Evolutionary conservation across 441 rosid genomes (phyloP), one percentile per base, ranked within the genome.

Genomic region (Hura crepitans): DNA sequence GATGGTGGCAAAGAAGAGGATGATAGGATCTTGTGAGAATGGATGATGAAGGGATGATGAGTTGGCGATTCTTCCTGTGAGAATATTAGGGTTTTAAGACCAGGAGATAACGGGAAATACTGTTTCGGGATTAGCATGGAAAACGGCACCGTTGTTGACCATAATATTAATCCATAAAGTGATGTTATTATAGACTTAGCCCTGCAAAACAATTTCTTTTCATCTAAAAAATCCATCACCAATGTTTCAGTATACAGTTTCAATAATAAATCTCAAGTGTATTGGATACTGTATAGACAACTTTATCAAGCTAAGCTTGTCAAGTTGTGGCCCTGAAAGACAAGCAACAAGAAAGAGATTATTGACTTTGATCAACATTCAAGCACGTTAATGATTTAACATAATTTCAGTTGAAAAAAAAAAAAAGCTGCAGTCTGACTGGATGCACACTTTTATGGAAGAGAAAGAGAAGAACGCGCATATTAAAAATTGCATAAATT

Each of bases 21-120:
- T 1, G 69, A 39, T 62, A 63, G 9, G 37, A 57, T 39, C 73
- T 28, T 64, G 42, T 54, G 43, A 63, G 80, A 72, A 69, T 72
- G 81, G 69, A 75, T 6, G 17, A 71, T 7, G 31, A 62, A 37
- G 20, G 50, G 62, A 13, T 17, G 50, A 46, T 54, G 59, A 27
- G 54, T 54, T 47, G 74, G 27, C 3, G 50, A 53, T 28, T 51
- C 11, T 31, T 65, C 27, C 35, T n/a, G 33, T 10, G 65, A 50
- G 68, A 62, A 20, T 12, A 75, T 17, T 66, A 81, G 76, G 76
- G 61, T 72, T 83, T 79, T 79, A 35, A 83, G 79, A 57, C 83
- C 84, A 6, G 56, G 33, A n/a, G 17, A 73, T 15, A 35, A 49
- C 8, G 67, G 59, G 23, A 2, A 35, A 65, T 4, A 14, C 23